Evolutionary conservation across 108 stramenopile species (phyloP).

Genomic region (Poteriospumella lacustris): DNA sequence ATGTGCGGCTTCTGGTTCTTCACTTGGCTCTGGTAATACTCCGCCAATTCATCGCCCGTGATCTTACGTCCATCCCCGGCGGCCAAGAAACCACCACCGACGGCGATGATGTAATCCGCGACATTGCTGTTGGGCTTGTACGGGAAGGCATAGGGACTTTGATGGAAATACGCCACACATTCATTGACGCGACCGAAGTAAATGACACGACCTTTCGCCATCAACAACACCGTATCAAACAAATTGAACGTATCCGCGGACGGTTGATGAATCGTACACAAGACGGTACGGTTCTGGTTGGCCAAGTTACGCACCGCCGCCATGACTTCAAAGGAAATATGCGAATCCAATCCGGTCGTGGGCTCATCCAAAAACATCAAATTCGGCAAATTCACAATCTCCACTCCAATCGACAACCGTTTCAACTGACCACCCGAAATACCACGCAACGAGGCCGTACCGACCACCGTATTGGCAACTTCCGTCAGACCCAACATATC

Average conservation of each 20-base stretch:
- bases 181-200: slow-evolving; percentile 30
- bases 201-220: slow-evolving; percentile 15
- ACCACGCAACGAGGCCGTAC: not conserved
- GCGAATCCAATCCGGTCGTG: slow-evolving; percentile 66
- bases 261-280: slow-evolving; percentile 77
- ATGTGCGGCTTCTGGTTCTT: too few relatives aligned
- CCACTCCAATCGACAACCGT: slow-evolving; percentile 19
- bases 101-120: slow-evolving; percentile 29
- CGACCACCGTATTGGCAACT: slow-evolving; percentile 15
- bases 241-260: slow-evolving; percentile 18
- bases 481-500: slow-evolving; percentile 18
- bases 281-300: slow-evolving; percentile 67
- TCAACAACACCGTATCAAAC: slow-evolving; percentile 31
- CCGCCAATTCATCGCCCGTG: not conserved
- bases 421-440: slow-evolving; percentile 29
- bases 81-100: slow-evolving; percentile 22
- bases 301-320: slow-evolving; percentile 66
- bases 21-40: too few relatives aligned
- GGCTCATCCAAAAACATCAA: slow-evolving; percentile 35
- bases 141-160: not conserved
- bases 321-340: slow-evolving; percentile 63
- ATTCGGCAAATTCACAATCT: not conserved
- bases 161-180: not conserved
- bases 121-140: not conserved
- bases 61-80: not conserved